phyloP scores from a whole-genome alignment of 495 filamentous ascomycete species.

The Lophiotrema nucula region DNA sequence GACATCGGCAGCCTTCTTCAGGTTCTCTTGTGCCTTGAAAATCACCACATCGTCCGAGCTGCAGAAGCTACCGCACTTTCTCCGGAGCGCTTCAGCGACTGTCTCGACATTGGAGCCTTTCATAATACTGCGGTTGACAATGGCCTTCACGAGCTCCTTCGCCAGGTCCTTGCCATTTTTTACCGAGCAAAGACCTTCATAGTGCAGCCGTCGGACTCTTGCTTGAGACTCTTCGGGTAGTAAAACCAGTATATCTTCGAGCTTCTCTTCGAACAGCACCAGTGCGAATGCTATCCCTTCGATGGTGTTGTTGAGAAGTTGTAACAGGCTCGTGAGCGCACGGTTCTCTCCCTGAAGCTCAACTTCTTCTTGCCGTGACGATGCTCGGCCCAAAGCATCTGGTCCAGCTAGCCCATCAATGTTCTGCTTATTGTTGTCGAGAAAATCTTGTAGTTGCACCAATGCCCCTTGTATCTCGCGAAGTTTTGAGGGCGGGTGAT shows the following conservation, averaged over 20 bases:
- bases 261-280: slow-evolving; percentile 87
- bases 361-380: slow-evolving; percentile 82
- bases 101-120: slow-evolving; percentile 96
- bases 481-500: slow-evolving; percentile 63
- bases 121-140: slow-evolving; percentile 95
- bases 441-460: slow-evolving; percentile 72
- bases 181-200: slow-evolving; percentile 79
- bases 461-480: slow-evolving; percentile 75
- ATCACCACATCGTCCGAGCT: slow-evolving; percentile 93
- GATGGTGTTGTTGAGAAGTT: slow-evolving; percentile 78
- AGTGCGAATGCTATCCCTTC: slow-evolving; percentile 95
- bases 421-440: slow-evolving; percentile 78
- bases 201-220: slow-evolving; percentile 73
- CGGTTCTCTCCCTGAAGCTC: slow-evolving; percentile 90
- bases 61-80: slow-evolving; percentile 94
- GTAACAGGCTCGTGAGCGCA: slow-evolving; percentile 78
- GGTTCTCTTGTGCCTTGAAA: slow-evolving; percentile 94
- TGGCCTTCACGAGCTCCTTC: slow-evolving; percentile 93
- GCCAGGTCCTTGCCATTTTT: slow-evolving; percentile 81
- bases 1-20: slow-evolving; percentile 81
- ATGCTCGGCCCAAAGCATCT: slow-evolving; percentile 66
- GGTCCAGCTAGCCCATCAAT: slow-evolving; percentile 91
- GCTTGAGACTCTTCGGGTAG: slow-evolving; percentile 67
- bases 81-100: slow-evolving; percentile 84
- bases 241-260: slow-evolving; percentile 81